These are phyloP conservation scores for Pichia sp. DNA, from an alignment of 1,139 yeast species.

Conservation along the genomic window DNA sequence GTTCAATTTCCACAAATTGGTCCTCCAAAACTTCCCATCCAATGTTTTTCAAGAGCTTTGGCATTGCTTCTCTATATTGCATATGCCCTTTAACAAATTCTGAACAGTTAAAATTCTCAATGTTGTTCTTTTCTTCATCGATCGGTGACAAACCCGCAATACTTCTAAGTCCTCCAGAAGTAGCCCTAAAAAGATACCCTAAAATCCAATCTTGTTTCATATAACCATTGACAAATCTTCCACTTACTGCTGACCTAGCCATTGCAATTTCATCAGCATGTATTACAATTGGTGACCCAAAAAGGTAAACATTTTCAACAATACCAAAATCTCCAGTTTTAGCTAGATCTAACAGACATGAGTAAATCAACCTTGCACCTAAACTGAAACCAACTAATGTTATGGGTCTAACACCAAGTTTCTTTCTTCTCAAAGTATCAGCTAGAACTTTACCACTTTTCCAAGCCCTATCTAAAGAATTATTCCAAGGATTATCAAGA, in stretches of 20 bases:
- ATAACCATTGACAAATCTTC: constrained; percentile 83
- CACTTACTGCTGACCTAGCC: constrained; percentile 85
- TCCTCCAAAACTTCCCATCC: constrained; percentile 85
- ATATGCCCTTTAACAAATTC: constrained; percentile 89
- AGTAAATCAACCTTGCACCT: constrained; percentile 88
- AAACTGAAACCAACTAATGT: constrained; percentile 90
- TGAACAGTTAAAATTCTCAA: constrained; percentile 85
- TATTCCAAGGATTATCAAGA: constrained; percentile 97
- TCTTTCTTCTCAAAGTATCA: constrained; percentile 79
- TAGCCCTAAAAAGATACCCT: constrained; percentile 91
- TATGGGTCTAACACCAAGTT: constrained; percentile 86
- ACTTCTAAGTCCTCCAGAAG: constrained; percentile 85
- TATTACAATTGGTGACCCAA: constrained; percentile 85
- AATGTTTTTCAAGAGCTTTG: constrained; percentile 57
- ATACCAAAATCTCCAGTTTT: constrained; percentile 82
- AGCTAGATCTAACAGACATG: constrained; percentile 83
- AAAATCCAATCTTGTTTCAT: constrained; percentile 93
- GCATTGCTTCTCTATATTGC: constrained; percentile 93
- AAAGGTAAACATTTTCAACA: constrained; percentile 78
- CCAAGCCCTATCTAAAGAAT: constrained; percentile 96
- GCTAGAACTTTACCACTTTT: constrained; percentile 89
- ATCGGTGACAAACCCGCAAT: constrained; percentile 87
- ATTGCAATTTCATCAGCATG: constrained; percentile 70
- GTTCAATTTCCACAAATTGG: constrained; percentile 92
- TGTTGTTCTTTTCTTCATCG: constrained; percentile 29